phyloP scores from a whole-genome alignment of 2,329 filamentous ascomycete species.

The Dactylellina leptospora region DNA sequence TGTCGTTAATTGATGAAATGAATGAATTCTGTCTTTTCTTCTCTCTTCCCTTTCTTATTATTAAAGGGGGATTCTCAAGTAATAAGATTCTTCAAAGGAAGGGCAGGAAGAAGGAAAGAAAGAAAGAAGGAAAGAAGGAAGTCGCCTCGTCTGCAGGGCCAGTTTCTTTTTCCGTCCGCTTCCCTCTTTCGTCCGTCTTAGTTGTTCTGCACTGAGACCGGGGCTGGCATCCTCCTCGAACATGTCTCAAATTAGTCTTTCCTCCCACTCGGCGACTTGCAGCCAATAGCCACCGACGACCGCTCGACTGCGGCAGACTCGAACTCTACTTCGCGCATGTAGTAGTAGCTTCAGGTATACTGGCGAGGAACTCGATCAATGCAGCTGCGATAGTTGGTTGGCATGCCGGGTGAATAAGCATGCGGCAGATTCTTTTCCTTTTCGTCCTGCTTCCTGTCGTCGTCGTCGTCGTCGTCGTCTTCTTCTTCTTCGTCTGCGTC shows the following conservation, averaged over 20 bases:
- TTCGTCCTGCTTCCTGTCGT: background rate
- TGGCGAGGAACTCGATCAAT: too few species aligned
- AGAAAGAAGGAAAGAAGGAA: constrained; percentile 57
- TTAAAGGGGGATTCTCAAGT: too few species aligned
- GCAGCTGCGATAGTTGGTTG: background rate
- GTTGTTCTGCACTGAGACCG: constrained; percentile 32
- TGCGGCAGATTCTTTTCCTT: background rate
- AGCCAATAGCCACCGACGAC: too few species aligned
- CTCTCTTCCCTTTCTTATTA: too few species aligned
- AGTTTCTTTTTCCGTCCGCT: constrained; percentile 4
- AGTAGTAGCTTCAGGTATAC: too few species aligned
- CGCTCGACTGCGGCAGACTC: too few species aligned
- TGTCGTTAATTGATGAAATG: too few species aligned
- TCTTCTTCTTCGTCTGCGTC: background rate
- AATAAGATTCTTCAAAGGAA: too few species aligned
- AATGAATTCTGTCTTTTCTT: too few species aligned
- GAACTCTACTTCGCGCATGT: too few species aligned
- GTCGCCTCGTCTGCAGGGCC: background rate
- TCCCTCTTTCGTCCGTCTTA: constrained; percentile 1
- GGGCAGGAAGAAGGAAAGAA: constrained; percentile 47
- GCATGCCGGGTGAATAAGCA: too few species aligned
- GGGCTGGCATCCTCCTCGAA: constrained; percentile 47
- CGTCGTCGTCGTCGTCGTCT: background rate
- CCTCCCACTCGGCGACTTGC: constrained; percentile 27
- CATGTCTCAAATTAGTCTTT: constrained; percentile 51